Conservation (phyloP, 768 basidiomycete species). For the Ephemerocybe angulata region DNA sequence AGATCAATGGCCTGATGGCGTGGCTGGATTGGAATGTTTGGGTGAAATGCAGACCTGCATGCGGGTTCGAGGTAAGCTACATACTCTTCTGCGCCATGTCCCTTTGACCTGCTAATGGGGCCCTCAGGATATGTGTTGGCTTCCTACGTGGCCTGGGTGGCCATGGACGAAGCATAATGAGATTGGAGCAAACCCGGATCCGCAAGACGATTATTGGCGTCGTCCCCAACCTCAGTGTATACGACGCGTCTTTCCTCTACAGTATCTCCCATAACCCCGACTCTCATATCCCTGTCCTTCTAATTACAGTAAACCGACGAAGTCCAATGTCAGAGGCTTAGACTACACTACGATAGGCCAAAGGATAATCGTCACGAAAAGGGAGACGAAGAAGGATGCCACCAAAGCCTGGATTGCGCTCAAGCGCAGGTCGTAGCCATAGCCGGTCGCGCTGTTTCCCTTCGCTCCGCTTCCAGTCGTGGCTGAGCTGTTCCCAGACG, state of each 20-base stretch:
- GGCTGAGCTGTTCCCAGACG: too few species aligned
- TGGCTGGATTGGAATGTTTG: conserved; percentile 55
- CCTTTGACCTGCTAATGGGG: background rate
- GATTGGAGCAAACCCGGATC: background rate
- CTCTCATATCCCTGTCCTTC: too few species aligned
- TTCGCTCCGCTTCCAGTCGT: too few species aligned
- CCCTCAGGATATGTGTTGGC: conserved; percentile 39
- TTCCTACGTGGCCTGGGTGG: conserved; percentile 43
- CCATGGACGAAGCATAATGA: conserved; percentile 9
- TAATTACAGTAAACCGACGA: too few species aligned
- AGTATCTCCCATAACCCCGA: too few species aligned
- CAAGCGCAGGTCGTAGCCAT: too few species aligned
- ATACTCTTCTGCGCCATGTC: background rate
- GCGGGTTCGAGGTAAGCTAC: conserved; percentile 38
- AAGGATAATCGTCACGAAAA: too few species aligned
- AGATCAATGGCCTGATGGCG: conserved; percentile 40
- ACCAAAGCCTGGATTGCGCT: too few species aligned
- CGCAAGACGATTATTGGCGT: background rate
- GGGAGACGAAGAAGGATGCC: too few species aligned
- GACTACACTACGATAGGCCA: too few species aligned
- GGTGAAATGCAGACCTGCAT: conserved; percentile 44
- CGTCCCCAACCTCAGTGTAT: background rate
- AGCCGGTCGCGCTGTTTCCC: too few species aligned
- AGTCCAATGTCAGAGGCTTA: too few species aligned
- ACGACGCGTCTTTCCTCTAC: background rate